These are phyloP conservation scores for Ceratocystis diversiconidia DNA, from an alignment of 2,329 filamentous ascomycete species.

Conservation along the genomic window DNA sequence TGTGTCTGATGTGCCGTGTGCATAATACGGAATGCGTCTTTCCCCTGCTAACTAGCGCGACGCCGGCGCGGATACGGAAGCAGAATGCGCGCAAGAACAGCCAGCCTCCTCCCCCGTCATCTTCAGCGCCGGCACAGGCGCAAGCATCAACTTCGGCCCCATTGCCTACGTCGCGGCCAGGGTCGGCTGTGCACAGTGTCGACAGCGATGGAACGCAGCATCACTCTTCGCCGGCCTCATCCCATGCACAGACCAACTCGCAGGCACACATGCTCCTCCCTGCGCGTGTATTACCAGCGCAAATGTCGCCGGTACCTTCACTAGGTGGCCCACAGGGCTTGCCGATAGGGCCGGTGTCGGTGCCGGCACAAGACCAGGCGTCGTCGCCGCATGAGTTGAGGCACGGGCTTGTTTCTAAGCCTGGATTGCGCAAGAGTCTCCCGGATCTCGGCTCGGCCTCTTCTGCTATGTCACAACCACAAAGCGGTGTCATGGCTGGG, in stretches of 20 bases:
- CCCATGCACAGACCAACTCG: not conserved
- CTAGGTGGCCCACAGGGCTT: not conserved
- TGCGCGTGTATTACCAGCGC: not conserved
- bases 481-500: not conserved
- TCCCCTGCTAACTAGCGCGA: constrained; percentile 25
- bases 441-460: not conserved
- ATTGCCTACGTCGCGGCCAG: not conserved
- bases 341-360: not conserved
- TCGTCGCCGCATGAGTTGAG: not conserved
- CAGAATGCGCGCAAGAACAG: constrained; percentile 11
- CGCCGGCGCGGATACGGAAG: constrained; percentile 19
- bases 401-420: not conserved
- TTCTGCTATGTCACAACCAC: not conserved
- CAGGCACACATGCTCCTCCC: not conserved
- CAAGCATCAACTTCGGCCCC: not conserved
- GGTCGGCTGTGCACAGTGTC: not conserved
- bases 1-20: constrained; percentile 43
- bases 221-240: not conserved
- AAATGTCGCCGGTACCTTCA: not conserved
- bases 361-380: not conserved
- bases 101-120: not conserved
- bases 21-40: constrained; percentile 44
- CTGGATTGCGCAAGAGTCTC: not conserved
- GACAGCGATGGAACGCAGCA: not conserved
- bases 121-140: not conserved